Base-by-base conservation (phyloP, 768 basidiomycete genomes). In the Psilocybe sp. region DNA sequence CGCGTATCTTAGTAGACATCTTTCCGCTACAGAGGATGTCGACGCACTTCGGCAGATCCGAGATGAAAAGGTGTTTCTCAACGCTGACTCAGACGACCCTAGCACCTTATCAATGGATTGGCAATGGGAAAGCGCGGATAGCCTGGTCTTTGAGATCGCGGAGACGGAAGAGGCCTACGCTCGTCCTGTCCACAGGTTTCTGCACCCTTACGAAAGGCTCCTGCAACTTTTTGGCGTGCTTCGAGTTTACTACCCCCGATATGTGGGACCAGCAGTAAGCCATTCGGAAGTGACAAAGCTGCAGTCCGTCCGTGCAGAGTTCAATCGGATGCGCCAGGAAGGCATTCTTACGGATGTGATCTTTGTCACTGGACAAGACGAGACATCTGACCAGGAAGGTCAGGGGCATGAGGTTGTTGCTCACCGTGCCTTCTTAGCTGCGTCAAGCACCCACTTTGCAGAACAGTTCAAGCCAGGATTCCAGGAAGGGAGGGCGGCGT, bases 391-490 rank as follows among this genome's bases (percentile, higher is more conserved):
- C 14, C 55, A 48, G 4, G 49, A 38, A n/a, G 32, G 40, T 2
- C 40, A 28, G 4, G 3, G 4, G 23, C 23, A 28, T 28, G 23
- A 28, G 7, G 59, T 74, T n/a, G 59, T 60, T 4, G 76, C 71
- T 1, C 77, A 78, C 54, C 69, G 72, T 4, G 50, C 62, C 3
- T 72, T 73, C 49, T 57, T 79, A 32, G 66, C 68, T 13, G 69
- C 67, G 4, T 64, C 54, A 32, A 67, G 65, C 53, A 56, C 61
- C 12, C 58, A 68, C 50, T 72, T 75, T 53, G 46, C 52, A 13
- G 54, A 64, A 41, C 44, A 55, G 14, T 70, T 74, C 49, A 61
- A 55, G 12, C 64, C 55, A 16, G 54, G 46, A 5, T 65, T 62
- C 42, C 37, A 42, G 19, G 70, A 68, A 47, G 49, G 54, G 0